These are phyloP conservation scores for Hansfordia pulvinata DNA, from an alignment of 2,329 filamentous ascomycete genomes.

Conservation along the genomic window DNA sequence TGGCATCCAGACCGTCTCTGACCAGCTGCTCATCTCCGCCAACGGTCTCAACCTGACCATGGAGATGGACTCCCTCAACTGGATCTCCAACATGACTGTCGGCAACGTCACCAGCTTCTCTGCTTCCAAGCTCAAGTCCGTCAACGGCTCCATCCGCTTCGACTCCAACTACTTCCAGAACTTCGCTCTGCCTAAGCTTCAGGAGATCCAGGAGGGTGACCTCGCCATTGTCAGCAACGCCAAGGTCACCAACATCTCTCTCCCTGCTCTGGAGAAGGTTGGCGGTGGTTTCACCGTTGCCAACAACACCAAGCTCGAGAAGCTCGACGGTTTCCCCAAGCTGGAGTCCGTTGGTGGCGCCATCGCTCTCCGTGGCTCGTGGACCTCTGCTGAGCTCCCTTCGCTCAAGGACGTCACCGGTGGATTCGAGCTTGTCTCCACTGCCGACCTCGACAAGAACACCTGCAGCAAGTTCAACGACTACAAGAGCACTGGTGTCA, in stretches of 20 bases:
- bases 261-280: conserved; percentile 54
- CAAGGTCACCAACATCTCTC: conserved; percentile 57
- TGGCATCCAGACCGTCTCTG: conserved; percentile 62
- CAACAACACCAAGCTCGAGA: conserved; percentile 69
- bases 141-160: conserved; percentile 74
- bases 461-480: conserved; percentile 42
- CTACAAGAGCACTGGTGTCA: conserved; percentile 26
- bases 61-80: conserved; percentile 64
- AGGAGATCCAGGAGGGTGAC: conserved; percentile 42
- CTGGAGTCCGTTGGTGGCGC: conserved; percentile 64
- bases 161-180: conserved; percentile 60
- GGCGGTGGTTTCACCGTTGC: conserved; percentile 69
- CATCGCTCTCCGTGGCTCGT: conserved; percentile 74
- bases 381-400: conserved; percentile 58
- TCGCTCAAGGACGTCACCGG: conserved; percentile 54
- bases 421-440: conserved; percentile 56
- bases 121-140: conserved; percentile 56
- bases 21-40: conserved; percentile 58
- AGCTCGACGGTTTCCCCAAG: conserved; percentile 52
- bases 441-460: conserved; percentile 41
- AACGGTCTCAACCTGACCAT: conserved; percentile 65
- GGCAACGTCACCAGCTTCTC: conserved; percentile 64
- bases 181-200: conserved; percentile 58
- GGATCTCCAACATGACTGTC: conserved; percentile 70
- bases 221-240: conserved; percentile 52